Conservation (phyloP, 2,329 filamentous ascomycete genomes). For the Botrytis paeoniae region DNA sequence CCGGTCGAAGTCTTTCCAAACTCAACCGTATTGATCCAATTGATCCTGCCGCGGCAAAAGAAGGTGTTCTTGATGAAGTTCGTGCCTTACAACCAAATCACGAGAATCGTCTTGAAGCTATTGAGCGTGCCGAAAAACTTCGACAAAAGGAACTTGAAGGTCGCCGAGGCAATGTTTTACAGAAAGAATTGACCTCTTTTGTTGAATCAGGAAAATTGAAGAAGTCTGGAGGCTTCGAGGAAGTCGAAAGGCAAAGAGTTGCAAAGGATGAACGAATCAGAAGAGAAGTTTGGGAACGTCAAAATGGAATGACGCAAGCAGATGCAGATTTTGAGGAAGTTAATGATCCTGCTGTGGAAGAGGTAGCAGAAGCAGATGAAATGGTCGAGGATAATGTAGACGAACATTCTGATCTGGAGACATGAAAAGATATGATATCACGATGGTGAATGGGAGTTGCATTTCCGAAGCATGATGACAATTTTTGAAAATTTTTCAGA, state of each 20-base stretch:
- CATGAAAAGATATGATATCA: slow-evolving; percentile 11
- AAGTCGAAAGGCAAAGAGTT: slow-evolving; percentile 80
- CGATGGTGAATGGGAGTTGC: neutral
- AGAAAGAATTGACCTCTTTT: slow-evolving; percentile 79
- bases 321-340: slow-evolving; percentile 25
- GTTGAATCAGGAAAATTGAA: slow-evolving; percentile 89
- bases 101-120: slow-evolving; percentile 87
- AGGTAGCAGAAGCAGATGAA: neutral
- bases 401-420: slow-evolving; percentile 5
- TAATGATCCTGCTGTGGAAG: slow-evolving; percentile 5
- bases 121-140: slow-evolving; percentile 92
- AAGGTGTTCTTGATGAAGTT: slow-evolving; percentile 88
- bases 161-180: slow-evolving; percentile 67
- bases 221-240: slow-evolving; percentile 93
- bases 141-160: slow-evolving; percentile 83
- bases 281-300: slow-evolving; percentile 71
- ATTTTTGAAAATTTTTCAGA: neutral
- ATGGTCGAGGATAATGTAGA: neutral
- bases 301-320: slow-evolving; percentile 50
- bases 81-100: slow-evolving; percentile 92
- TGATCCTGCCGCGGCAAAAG: slow-evolving; percentile 81
- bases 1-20: slow-evolving; percentile 55
- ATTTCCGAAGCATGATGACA: neutral
- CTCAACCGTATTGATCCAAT: slow-evolving; percentile 51
- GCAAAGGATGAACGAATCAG: slow-evolving; percentile 84